Percentiles rank a stretch among this genome's conserved stretches.
phyloP scores from a whole-genome alignment of 495 filamentous ascomycete genomes.

The Trichoderma orchidacearum region DNA sequence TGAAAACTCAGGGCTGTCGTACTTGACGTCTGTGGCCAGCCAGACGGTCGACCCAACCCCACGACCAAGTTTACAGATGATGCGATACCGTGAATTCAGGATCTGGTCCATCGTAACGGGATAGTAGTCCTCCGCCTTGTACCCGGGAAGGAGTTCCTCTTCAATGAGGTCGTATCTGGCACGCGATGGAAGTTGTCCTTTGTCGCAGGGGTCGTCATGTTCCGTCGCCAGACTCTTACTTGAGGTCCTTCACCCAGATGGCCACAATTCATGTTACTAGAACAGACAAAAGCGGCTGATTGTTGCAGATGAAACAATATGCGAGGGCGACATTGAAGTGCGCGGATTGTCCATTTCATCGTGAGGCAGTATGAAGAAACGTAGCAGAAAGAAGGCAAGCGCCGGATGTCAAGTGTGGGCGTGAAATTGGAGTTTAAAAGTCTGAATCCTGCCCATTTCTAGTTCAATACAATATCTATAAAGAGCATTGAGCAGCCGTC shows the following conservation, averaged over 20 bases:
- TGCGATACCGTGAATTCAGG: conserved; percentile 21
- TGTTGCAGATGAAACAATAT: background rate
- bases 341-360: background rate
- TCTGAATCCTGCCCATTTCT: background rate
- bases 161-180: conserved; percentile 11
- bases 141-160: conserved; percentile 22
- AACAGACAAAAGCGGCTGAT: background rate
- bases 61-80: conserved; percentile 28
- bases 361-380: background rate
- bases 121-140: conserved; percentile 24
- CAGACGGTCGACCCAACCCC: conserved; percentile 31
- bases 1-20: conserved; percentile 5
- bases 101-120: conserved; percentile 25
- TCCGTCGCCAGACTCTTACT: background rate
- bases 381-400: background rate
- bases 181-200: background rate
- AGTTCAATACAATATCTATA: background rate
- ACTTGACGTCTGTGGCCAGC: conserved; percentile 27
- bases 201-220: background rate
- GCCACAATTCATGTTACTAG: background rate
- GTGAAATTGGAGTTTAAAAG: background rate
- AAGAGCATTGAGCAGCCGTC: background rate
- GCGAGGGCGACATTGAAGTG: background rate
- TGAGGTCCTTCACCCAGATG: background rate
- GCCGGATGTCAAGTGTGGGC: background rate